Evolutionary conservation across 2,329 filamentous ascomycete species (phyloP).

Genomic region (Rutstroemia sp.): DNA sequence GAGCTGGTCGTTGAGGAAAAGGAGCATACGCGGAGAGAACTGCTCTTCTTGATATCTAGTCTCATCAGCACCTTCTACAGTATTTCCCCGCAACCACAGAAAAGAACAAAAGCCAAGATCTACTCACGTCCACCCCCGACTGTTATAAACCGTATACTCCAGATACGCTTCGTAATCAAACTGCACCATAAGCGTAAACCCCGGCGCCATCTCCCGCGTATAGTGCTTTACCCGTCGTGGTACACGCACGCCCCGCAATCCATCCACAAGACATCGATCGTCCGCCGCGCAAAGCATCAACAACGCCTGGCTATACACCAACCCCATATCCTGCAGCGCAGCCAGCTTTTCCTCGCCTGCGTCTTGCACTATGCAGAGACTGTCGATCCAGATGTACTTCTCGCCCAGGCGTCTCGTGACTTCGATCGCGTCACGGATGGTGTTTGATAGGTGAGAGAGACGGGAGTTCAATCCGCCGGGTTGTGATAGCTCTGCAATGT

Average conservation of each 20-base stretch:
- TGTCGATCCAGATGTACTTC: slow-evolving; percentile 5
- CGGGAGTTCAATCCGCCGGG: background rate
- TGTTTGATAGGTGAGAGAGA: background rate
- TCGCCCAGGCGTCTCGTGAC: background rate
- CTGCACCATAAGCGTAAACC: background rate
- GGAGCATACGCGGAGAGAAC: slow-evolving; percentile 5
- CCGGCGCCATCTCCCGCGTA: background rate
- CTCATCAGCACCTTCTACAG: background rate
- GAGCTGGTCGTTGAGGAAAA: slow-evolving; percentile 8
- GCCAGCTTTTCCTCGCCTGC: background rate
- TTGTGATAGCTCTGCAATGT: background rate
- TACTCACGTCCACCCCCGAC: background rate
- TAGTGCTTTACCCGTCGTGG: background rate
- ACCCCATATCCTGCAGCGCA: slow-evolving; percentile 3
- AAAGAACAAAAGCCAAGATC: background rate
- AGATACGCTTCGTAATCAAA: background rate
- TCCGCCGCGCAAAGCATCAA: slow-evolving; percentile 3
- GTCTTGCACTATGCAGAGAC: slow-evolving; percentile 8
- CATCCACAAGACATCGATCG: background rate
- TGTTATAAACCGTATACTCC: background rate
- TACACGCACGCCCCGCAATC: background rate
- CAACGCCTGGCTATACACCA: slow-evolving; percentile 1
- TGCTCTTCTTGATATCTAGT: slow-evolving; percentile 5
- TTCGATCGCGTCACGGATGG: slow-evolving; percentile 2
- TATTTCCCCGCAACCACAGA: background rate